Evolutionary conservation across 768 basidiomycete genomes (phyloP).

Genomic region (Leccinum rimulosum): DNA sequence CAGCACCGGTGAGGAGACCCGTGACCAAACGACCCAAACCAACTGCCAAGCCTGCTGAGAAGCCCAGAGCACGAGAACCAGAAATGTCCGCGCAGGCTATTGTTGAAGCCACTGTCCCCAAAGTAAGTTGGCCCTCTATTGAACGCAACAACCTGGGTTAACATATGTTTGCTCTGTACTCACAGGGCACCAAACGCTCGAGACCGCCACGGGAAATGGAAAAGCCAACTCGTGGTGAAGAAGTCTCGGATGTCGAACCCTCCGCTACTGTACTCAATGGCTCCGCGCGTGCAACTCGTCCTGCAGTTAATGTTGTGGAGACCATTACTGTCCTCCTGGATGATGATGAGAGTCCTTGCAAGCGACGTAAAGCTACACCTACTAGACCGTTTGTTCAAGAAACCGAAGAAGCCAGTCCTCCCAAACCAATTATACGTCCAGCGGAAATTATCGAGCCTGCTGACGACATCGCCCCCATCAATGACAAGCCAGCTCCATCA

Average conservation of each 20-base stretch:
- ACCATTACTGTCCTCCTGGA: conserved; percentile 40
- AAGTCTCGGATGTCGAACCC: conserved; percentile 6
- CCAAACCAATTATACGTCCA: conserved; percentile 26
- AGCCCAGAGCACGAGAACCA: conserved; percentile 28
- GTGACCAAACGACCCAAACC: conserved; percentile 38
- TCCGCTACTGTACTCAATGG: conserved; percentile 18
- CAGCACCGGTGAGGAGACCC: conserved; percentile 42
- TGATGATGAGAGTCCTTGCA: conserved; percentile 39
- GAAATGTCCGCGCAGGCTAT: conserved; percentile 59
- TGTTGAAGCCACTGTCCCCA: conserved; percentile 76
- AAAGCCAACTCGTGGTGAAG: conserved; percentile 25
- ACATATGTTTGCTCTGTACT: conserved; percentile 1
- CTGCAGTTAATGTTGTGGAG: conserved; percentile 22
- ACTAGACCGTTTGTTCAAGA: conserved; percentile 25
- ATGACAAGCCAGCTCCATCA: conserved; percentile 13
- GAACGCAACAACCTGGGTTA: conserved; percentile 4
- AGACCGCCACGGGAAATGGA: conserved; percentile 63
- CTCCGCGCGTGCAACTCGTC: neutral
- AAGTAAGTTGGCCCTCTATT: conserved; percentile 40
- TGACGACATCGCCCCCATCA: conserved; percentile 21
- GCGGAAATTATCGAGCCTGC: conserved; percentile 41
- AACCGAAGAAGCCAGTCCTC: conserved; percentile 31
- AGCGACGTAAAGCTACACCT: conserved; percentile 46
- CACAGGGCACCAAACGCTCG: conserved; percentile 74
- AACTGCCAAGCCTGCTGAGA: conserved; percentile 35